A percentile compares a stretch with the other conserved stretches of the same genome.
Conservation (phyloP, 495 filamentous ascomycete species). For the Geoglossum glabrum region DNA sequence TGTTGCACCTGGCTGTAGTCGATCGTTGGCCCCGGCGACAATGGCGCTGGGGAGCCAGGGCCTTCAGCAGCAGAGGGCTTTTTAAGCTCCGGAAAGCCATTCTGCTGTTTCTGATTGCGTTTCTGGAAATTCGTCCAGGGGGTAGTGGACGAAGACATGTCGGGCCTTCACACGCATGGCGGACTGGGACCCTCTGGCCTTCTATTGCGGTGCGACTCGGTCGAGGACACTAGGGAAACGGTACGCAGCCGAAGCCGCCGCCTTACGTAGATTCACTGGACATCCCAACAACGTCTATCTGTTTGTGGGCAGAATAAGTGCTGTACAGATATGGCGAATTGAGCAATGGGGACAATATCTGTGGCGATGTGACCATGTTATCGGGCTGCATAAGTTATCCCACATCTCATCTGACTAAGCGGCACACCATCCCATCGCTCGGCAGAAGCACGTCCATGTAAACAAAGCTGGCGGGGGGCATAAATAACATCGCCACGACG, state of each 20-base stretch:
- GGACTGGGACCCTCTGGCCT: background rate
- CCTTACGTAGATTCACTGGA: slow-evolving; percentile 10
- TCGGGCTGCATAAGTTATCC: background rate
- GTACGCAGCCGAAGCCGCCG: slow-evolving; percentile 23
- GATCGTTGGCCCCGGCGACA: background rate
- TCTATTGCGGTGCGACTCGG: background rate
- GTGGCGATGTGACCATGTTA: background rate
- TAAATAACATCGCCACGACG: background rate
- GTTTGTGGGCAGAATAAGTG: background rate
- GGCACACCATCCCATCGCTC: background rate
- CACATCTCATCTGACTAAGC: background rate
- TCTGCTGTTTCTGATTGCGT: slow-evolving; percentile 16
- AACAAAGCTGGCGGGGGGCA: slow-evolving; percentile 13
- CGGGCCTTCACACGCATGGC: background rate
- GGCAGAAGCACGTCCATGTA: slow-evolving; percentile 7
- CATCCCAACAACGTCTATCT: background rate
- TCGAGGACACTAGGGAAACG: slow-evolving; percentile 1
- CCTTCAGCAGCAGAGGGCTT: slow-evolving; percentile 5
- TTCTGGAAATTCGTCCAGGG: slow-evolving; percentile 25
- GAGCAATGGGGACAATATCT: background rate
- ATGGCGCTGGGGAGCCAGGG: background rate
- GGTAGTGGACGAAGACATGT: slow-evolving; percentile 15
- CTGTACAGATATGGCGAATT: background rate
- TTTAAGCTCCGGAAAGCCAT: slow-evolving; percentile 17
- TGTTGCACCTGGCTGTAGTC: slow-evolving; percentile 68